A percentile compares a stretch with the other conserved stretches of the same genome.
Evolutionary conservation across 768 basidiomycete genomes (phyloP).

Genomic region (Tylopilus cervinicoccineus): DNA sequence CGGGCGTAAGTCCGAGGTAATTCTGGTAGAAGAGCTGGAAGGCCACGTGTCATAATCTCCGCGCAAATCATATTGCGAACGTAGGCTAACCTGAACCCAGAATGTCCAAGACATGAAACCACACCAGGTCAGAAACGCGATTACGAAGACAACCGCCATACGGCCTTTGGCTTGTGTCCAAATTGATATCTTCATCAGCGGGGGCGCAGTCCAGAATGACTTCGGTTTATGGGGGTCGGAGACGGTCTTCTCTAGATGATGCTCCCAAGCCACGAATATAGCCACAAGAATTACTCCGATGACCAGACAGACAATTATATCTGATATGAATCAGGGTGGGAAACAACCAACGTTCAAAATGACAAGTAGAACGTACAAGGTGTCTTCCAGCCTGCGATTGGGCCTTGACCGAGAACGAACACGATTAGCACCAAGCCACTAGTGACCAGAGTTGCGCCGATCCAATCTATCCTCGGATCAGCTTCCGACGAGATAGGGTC

Average conservation of each 20-base stretch:
- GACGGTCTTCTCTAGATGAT: constrained; percentile 43
- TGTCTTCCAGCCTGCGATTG: constrained; percentile 64
- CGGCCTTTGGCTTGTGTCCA: constrained; percentile 60
- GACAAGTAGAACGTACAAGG: constrained; percentile 35
- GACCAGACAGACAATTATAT: constrained; percentile 69
- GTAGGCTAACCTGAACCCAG: constrained; percentile 40
- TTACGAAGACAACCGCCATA: constrained; percentile 54
- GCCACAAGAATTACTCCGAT: constrained; percentile 52
- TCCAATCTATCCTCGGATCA: constrained; percentile 65
- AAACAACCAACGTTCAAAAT: constrained; percentile 23
- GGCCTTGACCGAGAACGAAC: constrained; percentile 69
- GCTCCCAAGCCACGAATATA: constrained; percentile 64
- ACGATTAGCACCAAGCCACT: constrained; percentile 64
- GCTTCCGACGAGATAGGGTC: constrained; percentile 42
- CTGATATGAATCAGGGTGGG: constrained; percentile 26
- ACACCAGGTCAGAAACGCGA: constrained; percentile 63
- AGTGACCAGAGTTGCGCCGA: constrained; percentile 65
- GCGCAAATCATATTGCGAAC: background rate
- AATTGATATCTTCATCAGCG: constrained; percentile 58
- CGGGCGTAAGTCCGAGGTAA: constrained; percentile 41
- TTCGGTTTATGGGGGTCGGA: constrained; percentile 9
- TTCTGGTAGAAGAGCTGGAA: constrained; percentile 67
- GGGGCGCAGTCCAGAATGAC: constrained; percentile 44
- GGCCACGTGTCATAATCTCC: background rate
- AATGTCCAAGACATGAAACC: constrained; percentile 53